phyloP scores from a whole-genome alignment of 139 green algal species.

The Nannochloris sp. region DNA sequence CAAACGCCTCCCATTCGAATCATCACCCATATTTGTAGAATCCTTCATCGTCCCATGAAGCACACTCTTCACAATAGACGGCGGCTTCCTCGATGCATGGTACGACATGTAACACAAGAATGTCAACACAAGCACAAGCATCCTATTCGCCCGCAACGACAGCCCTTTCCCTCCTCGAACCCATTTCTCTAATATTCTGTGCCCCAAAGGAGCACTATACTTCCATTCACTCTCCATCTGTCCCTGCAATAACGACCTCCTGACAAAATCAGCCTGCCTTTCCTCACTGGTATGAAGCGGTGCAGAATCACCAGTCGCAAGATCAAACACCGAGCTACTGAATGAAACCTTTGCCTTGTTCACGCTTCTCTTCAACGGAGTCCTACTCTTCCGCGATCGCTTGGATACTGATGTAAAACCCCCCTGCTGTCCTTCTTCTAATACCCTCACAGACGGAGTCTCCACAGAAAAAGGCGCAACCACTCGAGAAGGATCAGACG shows the following conservation, averaged over 20 bases:
- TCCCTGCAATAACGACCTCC: neutral
- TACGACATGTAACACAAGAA: conserved; percentile 87
- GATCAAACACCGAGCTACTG: conserved; percentile 14
- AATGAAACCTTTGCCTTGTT: conserved; percentile 16
- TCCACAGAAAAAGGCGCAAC: neutral
- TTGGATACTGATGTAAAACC: too few species aligned
- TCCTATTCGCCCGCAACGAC: conserved; percentile 22
- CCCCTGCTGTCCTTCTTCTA: too few species aligned
- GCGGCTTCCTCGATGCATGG: conserved; percentile 82
- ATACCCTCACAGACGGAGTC: neutral
- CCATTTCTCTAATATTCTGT: neutral
- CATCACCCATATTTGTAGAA: neutral
- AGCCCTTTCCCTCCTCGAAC: conserved; percentile 3
- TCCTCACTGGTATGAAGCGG: conserved; percentile 13
- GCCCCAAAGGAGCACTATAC: conserved; percentile 6
- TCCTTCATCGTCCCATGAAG: conserved; percentile 11
- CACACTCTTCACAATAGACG: conserved; percentile 79
- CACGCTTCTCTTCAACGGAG: too few species aligned
- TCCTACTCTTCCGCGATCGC: too few species aligned
- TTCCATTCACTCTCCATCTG: conserved; percentile 6
- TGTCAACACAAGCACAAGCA: conserved; percentile 74
- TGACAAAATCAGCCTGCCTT: neutral
- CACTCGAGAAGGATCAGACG: too few species aligned
- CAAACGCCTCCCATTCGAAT: neutral
- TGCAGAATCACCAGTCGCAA: conserved; percentile 1